Conservation (phyloP, 202 grass and related monocot genomes). For the Dendrocalamus latiflorus region DNA sequence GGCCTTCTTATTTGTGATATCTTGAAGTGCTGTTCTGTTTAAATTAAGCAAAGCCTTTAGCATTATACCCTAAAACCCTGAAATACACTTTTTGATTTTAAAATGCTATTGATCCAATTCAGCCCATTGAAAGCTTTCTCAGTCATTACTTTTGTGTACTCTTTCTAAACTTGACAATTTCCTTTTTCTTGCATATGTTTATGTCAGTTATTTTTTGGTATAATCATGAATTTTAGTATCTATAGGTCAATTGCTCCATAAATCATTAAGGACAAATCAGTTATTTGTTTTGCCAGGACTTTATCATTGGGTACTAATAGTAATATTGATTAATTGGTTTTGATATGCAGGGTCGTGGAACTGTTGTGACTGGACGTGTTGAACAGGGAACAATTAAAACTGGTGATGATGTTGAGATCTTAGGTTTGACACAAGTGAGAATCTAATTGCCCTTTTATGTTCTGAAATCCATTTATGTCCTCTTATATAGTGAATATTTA, state of each 20-base stretch:
- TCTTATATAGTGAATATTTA: not conserved
- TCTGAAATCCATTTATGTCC: not conserved
- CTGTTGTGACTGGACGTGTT: constrained; percentile 89
- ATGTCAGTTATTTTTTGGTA: not conserved
- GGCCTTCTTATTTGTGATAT: not conserved
- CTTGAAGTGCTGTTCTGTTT: not conserved
- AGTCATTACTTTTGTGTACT: not conserved
- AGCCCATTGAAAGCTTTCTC: not conserved
- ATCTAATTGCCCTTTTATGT: not conserved
- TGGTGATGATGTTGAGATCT: constrained; percentile 92
- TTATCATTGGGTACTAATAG: too few relatives aligned
- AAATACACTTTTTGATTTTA: not conserved
- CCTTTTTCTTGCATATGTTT: not conserved
- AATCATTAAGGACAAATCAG: not conserved
- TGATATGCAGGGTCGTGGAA: constrained; percentile 74
- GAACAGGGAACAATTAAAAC: constrained; percentile 97
- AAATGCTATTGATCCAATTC: not conserved
- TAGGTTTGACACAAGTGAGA: constrained; percentile 69
- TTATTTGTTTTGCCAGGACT: not conserved
- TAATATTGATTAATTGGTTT: too few relatives aligned
- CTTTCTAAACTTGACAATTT: not conserved
- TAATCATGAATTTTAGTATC: not conserved
- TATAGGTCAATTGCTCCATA: not conserved
- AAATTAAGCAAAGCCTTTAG: not conserved
- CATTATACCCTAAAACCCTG: not conserved